These are phyloP conservation scores for Clathrospora elynae DNA, from an alignment of 2,329 filamentous ascomycete species.

Conservation along the genomic window DNA sequence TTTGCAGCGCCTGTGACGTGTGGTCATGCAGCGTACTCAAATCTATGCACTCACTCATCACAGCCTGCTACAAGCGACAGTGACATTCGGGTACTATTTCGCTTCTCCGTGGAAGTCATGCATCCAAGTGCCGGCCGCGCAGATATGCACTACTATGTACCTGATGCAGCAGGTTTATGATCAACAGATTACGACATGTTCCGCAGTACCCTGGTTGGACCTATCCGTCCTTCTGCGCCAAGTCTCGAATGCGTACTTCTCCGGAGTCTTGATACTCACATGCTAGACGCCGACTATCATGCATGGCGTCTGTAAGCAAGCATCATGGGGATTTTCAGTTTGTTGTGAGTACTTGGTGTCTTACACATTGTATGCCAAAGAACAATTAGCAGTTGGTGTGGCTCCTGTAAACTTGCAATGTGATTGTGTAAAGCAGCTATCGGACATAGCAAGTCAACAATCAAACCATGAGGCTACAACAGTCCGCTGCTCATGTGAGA, in stretches of 20 bases:
- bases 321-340: no score
- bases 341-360: no score
- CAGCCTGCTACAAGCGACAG: neutral
- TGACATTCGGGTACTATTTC: neutral
- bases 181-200: constrained; percentile 12
- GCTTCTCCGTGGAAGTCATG: neutral
- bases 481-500: no score
- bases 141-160: no score
- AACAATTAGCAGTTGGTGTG: no score
- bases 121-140: constrained; percentile 1
- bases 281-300: no score
- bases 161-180: no score
- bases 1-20: neutral
- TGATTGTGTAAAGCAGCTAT: no score
- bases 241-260: constrained; percentile 10
- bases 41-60: neutral
- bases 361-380: no score
- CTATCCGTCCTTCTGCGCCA: constrained; percentile 14
- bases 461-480: no score
- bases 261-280: constrained; percentile 7
- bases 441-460: no score
- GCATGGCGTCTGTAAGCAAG: neutral
- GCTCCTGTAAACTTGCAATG: no score
- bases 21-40: neutral
- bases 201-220: constrained; percentile 1